Percentiles rank a stretch among this genome's conserved stretches.
These are phyloP conservation scores for Poteriospumella lacustris DNA, from an alignment of 108 stramenopile genomes.

Conservation along the genomic window DNA sequence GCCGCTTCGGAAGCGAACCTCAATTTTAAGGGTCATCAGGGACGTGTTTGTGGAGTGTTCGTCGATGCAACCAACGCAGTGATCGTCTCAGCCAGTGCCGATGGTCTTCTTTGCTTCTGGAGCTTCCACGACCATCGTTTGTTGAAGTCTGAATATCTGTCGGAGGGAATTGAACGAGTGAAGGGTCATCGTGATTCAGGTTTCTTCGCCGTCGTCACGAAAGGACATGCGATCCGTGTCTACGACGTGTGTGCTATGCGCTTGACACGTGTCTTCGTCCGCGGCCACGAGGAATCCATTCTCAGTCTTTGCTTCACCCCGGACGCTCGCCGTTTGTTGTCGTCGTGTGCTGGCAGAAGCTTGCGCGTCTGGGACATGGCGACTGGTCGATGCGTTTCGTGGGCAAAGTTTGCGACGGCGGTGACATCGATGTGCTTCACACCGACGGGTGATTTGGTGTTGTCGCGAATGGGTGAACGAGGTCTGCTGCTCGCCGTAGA, in stretches of 20 bases:
- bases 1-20: background rate
- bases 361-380: slow-evolving; percentile 23
- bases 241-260: background rate
- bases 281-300: background rate
- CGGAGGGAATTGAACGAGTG: background rate
- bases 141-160: background rate
- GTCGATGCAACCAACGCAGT: slow-evolving; percentile 1
- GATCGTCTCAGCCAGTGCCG: slow-evolving; percentile 14
- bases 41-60: background rate
- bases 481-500: background rate
- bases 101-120: slow-evolving; percentile 19
- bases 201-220: background rate
- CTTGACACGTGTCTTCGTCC: background rate
- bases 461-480: background rate
- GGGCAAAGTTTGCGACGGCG: background rate
- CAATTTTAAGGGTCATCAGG: background rate
- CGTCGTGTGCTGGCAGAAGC: background rate
- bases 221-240: background rate
- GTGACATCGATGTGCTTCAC: background rate
- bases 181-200: background rate
- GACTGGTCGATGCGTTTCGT: slow-evolving; percentile 9
- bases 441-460: background rate
- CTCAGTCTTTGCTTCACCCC: background rate
- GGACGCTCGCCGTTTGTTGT: slow-evolving; percentile 16
- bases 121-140: background rate